Evolutionary conservation across 2,329 filamentous ascomycete species (phyloP), one percentile per base, ranked within the genome.

Genomic region (Fusarium sp.): DNA sequence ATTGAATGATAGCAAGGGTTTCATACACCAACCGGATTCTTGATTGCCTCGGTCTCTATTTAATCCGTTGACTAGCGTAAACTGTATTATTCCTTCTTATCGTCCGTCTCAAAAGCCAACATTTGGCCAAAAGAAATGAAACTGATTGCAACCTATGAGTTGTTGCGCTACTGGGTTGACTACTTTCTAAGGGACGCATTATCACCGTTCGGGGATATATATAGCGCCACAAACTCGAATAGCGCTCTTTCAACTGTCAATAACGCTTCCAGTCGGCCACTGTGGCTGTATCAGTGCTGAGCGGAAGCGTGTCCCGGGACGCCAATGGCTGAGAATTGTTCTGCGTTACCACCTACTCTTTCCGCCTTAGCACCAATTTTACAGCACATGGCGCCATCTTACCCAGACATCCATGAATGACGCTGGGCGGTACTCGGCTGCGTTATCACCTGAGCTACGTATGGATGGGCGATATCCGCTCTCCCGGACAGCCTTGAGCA

Each of bases 271-370:
- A 13, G 34, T 40, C 30, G 31, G 30, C 16, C 10, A 30, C 11
- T 45, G 15, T n/a, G 26, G 10, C 9, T 38, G 11, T 26, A 11
- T 26, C 31, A 13, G 4, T 13, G 3, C 11, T 23, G 20, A 13
- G n/a, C 23, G 34, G 47, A 40, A 30, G 40, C 10, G 6, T 3
- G 23, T 30, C 47, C 47, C 16, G 23, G n/a, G 6, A 26, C 16
- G 9, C 44, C 37, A 63, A 47, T 59, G 40, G 62, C 53, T 59
- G 52, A 49, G 6, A 26, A 34, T 15, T 23, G 38, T 8, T 37
- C 38, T 15, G 23, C 13, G 54, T 18, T 20, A 49, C 9, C 60
- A 63, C 60, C 60, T 63, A 44, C 60, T 49, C 3, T 31, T 49
- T 63, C 23, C 23, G 44, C 15, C 26, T 33, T 63, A 49, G 58